Conservation (phyloP, 2,329 filamentous ascomycete species). For the Fusarium humuli region DNA sequence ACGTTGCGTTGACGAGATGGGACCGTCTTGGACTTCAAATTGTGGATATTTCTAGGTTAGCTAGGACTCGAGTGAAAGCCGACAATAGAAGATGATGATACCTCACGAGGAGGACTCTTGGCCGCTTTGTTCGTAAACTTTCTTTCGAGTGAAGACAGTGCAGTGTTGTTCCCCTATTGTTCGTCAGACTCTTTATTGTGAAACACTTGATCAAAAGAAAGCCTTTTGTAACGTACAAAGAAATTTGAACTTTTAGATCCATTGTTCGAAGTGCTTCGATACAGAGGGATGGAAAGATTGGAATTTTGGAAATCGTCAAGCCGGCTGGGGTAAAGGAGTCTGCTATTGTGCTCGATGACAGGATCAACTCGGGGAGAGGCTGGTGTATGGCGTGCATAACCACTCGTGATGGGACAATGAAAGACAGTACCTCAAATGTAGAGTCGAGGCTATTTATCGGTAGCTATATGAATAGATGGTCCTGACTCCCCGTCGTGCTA, state of each 20-base stretch:
- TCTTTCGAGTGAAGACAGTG: not conserved
- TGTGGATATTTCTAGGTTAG: not conserved
- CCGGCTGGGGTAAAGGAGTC: no score
- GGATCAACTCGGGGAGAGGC: not conserved
- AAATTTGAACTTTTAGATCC: not conserved
- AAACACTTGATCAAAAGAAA: not conserved
- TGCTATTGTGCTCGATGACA: not conserved
- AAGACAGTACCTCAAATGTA: accelerated
- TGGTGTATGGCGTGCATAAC: not conserved
- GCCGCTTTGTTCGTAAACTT: not conserved
- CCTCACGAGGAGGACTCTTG: no score
- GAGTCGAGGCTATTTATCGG: accelerated
- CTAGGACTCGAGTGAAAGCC: not conserved
- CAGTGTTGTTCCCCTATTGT: not conserved
- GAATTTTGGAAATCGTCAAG: no score
- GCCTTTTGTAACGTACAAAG: not conserved
- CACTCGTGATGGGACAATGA: no score
- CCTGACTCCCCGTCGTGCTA: not conserved
- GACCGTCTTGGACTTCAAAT: not conserved
- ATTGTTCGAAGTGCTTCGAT: not conserved
- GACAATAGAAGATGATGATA: not conserved
- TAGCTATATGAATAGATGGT: not conserved
- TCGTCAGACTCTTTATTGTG: not conserved
- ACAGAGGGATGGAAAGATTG: not conserved
- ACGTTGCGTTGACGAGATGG: not conserved